Evolutionary conservation across 106 monocot species (phyloP).

Genomic region (Chionographis japonica): DNA sequence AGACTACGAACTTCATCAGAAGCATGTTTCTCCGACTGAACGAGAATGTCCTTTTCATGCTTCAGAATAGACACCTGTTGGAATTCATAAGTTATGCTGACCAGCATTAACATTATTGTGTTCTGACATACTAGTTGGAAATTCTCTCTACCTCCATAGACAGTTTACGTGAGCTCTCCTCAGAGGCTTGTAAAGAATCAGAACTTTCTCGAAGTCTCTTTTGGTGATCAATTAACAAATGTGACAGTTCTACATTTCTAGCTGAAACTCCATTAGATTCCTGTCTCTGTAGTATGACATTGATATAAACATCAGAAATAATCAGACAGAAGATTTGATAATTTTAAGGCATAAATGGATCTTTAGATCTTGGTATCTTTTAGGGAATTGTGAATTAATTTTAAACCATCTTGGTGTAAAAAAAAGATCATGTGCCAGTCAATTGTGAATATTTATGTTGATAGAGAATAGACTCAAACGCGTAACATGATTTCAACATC

Average conservation of each 20-base stretch:
- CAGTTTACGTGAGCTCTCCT: constrained; percentile 69
- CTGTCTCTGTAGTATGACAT: constrained; percentile 44
- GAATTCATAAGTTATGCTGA: constrained; percentile 3
- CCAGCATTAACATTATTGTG: background rate
- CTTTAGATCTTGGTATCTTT: no score
- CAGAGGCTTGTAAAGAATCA: constrained; percentile 53
- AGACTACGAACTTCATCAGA: constrained; percentile 67
- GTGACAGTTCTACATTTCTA: constrained; percentile 77
- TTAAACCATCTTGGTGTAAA: no score
- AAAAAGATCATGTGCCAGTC: no score
- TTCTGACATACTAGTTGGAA: background rate
- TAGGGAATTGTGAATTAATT: no score
- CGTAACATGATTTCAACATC: no score
- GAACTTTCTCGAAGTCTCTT: constrained; percentile 62
- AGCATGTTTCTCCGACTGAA: constrained; percentile 72
- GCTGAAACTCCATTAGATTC: constrained; percentile 68
- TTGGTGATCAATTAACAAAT: constrained; percentile 78
- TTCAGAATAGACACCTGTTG: constrained; percentile 77
- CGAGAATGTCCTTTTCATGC: constrained; percentile 73
- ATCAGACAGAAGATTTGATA: no score
- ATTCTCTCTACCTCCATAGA: constrained; percentile 62
- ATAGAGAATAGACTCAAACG: no score
- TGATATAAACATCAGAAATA: no score
- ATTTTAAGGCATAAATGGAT: no score
- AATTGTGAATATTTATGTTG: no score